Base-by-base conservation (phyloP, 1,284 basidiomycete species). In the Salmacisia buchloeana region DNA sequence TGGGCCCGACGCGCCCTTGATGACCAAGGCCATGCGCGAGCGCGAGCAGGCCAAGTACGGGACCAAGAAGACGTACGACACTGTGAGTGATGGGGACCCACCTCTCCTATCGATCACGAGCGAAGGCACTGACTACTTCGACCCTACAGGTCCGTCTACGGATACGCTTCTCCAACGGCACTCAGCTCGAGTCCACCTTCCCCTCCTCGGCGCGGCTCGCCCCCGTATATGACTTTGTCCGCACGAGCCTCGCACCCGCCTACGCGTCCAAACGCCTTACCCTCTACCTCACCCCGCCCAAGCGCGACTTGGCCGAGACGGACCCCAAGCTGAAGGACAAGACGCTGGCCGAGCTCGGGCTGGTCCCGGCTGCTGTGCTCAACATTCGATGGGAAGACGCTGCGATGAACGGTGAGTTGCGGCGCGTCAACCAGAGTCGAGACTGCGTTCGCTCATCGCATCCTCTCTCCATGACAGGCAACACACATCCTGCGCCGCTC, bases 81-180 rank as follows among this genome's bases (percentile, higher is more conserved):
- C 83, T 61, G 89, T 91, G 68, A 69, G 85, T 80, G 12, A 58
- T n/a, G n/a, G n/a, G n/a, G n/a, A n/a, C n/a, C n/a, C n/a, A n/a
- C n/a, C n/a, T n/a, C n/a, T n/a, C n/a, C n/a, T n/a, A n/a, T n/a
- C n/a, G n/a, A n/a, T n/a, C n/a, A n/a, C n/a, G n/a, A n/a, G n/a
- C n/a, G n/a, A n/a, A 35, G n/a, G 21, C 27, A 10, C 27, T 27
- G 43, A 54, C 27, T 27, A 54, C 27, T 27, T n/a, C n/a, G n/a
- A n/a, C n/a, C n/a, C n/a, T 63, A n/a, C 67, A 92, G 88, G 90
- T 90, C 2, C 88, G 84, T 0, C 89, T 94, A 68, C 86, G 92
- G 23, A 81, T 94, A 68, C 85, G 85, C 68, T 94, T 94, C 77
- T 83, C 86, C 33, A 89, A 93, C 79, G 85, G 88, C 49, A 90